Evolutionary conservation across 2,329 filamentous ascomycete genomes (phyloP).

Genomic region (Mollisia scopiformis): DNA sequence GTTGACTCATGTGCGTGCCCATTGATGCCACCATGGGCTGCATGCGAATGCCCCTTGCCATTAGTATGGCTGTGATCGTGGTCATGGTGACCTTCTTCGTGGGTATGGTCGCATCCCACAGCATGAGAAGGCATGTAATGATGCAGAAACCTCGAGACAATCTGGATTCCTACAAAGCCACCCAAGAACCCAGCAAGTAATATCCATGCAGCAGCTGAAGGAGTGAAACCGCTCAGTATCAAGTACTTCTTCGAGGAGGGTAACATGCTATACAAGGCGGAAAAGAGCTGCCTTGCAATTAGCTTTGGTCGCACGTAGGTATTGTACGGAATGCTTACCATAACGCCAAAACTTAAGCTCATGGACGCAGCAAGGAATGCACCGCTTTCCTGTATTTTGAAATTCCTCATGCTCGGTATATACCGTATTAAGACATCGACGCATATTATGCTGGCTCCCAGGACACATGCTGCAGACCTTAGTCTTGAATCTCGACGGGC

Average conservation of each 20-base stretch:
- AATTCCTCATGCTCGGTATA: slow-evolving; percentile 74
- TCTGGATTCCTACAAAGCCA: slow-evolving; percentile 77
- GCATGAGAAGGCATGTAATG: slow-evolving; percentile 77
- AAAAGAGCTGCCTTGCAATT: slow-evolving; percentile 70
- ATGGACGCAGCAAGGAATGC: slow-evolving; percentile 84
- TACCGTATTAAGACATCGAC: slow-evolving; percentile 77
- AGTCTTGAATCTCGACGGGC: too few relatives aligned
- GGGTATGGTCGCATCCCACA: slow-evolving; percentile 78
- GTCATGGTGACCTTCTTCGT: slow-evolving; percentile 54
- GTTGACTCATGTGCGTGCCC: slow-evolving; percentile 29
- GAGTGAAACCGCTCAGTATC: slow-evolving; percentile 65
- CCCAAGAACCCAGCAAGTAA: slow-evolving; percentile 71
- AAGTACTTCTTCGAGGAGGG: slow-evolving; percentile 84
- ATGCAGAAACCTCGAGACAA: slow-evolving; percentile 73
- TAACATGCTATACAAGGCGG: slow-evolving; percentile 89
- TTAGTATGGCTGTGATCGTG: slow-evolving; percentile 4
- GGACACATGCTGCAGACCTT: slow-evolving; percentile 56
- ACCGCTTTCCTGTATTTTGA: slow-evolving; percentile 88
- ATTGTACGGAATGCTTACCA: slow-evolving; percentile 61
- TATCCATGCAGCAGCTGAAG: slow-evolving; percentile 68
- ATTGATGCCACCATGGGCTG: slow-evolving; percentile 14
- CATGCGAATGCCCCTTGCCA: slow-evolving; percentile 13
- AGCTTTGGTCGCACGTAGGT: neutral
- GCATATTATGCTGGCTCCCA: slow-evolving; percentile 84
- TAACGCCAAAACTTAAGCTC: slow-evolving; percentile 92